These are phyloP conservation scores for Penicillium chermesinum DNA, from an alignment of 495 filamentous ascomycete species.

Conservation along the genomic window DNA sequence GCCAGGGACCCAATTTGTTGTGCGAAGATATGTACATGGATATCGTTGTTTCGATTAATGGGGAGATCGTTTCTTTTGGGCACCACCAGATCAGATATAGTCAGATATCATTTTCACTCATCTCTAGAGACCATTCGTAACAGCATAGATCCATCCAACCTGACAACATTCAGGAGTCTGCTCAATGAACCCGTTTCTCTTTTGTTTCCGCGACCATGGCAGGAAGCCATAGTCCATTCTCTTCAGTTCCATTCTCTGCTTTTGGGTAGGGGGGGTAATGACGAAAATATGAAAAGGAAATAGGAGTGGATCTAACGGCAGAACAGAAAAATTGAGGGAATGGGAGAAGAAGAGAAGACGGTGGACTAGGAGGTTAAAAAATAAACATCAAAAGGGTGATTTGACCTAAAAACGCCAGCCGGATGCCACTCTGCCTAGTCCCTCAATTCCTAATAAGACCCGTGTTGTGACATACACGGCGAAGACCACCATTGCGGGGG, in stretches of 20 bases:
- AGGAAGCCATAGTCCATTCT: slow-evolving; percentile 8
- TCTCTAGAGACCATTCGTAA: slow-evolving; percentile 48
- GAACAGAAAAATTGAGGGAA: slow-evolving; percentile 11
- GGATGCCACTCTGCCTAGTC: slow-evolving; percentile 44
- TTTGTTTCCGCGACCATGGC: slow-evolving; percentile 7
- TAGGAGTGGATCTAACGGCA: slow-evolving; percentile 4
- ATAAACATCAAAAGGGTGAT: slow-evolving; percentile 36
- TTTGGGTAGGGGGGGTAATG: slow-evolving; percentile 12
- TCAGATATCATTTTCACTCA: slow-evolving; percentile 33
- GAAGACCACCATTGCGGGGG: slow-evolving; percentile 38
- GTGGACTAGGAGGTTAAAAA: slow-evolving; percentile 28
- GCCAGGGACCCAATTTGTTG: background rate
- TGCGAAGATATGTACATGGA: background rate
- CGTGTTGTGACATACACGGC: slow-evolving; percentile 35
- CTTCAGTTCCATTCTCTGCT: slow-evolving; percentile 10
- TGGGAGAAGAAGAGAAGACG: slow-evolving; percentile 21
- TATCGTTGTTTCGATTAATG: background rate
- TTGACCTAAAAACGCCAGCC: slow-evolving; percentile 49
- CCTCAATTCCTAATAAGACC: slow-evolving; percentile 31
- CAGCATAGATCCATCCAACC: slow-evolving; percentile 38
- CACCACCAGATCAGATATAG: slow-evolving; percentile 11
- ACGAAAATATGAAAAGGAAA: slow-evolving; percentile 6
- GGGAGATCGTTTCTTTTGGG: no score
- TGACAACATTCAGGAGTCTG: slow-evolving; percentile 13
- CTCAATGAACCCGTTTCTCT: slow-evolving; percentile 19